Evolutionary conservation across 2,329 filamentous ascomycete species (phyloP), one percentile per base, ranked within the genome.

Genomic region (Diatrype stigma): DNA sequence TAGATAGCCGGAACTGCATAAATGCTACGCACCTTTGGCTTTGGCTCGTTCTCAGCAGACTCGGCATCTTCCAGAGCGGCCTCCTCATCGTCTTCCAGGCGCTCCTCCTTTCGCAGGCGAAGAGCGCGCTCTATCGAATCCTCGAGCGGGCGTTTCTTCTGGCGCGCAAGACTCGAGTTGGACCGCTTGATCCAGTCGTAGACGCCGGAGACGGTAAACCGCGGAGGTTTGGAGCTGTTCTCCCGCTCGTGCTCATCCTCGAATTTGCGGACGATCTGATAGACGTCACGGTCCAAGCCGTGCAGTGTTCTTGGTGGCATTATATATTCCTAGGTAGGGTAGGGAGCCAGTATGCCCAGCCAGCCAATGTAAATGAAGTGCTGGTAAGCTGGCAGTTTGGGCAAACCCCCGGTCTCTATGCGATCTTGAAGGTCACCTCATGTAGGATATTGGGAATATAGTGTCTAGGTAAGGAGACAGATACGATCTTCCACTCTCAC

Each of bases 101-200:
- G 68, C 53, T 85, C 80, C 58, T 89, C 82, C 57, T 85, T 86
- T 5, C 93, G 75, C 17, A 90, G 82, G 7, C 85, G 81, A 16
- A 96, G 73, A 0, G 92, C 90, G 7, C 90, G 79, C 55, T 96
- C 90, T 56, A 97, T 90, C 34, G 88, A 87, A 56, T 94, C 89
- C 67, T 96, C 89, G 1, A 97, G 73, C 0, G 87, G 76, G 54
- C 85, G 86, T 68, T 94, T 96, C 37, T 90, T 90, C 58, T 88
- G 84, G 21, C 94, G 79, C 56, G 89, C 90, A 21, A 97, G 71
- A 59, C 87, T 91, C 0, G 91, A 96, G 67, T 96, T 96, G 14
- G 91, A 96, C 47, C 77, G 74, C 60, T 91, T 89, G 55, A 97
- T 90, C 52, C 81, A 82, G 37, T 91, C 86, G 66, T 94, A 96